A percentile compares a stretch with the other conserved stretches of the same genome.
phyloP scores from a whole-genome alignment of 768 basidiomycete species.

The Dentipellis fragilis region DNA sequence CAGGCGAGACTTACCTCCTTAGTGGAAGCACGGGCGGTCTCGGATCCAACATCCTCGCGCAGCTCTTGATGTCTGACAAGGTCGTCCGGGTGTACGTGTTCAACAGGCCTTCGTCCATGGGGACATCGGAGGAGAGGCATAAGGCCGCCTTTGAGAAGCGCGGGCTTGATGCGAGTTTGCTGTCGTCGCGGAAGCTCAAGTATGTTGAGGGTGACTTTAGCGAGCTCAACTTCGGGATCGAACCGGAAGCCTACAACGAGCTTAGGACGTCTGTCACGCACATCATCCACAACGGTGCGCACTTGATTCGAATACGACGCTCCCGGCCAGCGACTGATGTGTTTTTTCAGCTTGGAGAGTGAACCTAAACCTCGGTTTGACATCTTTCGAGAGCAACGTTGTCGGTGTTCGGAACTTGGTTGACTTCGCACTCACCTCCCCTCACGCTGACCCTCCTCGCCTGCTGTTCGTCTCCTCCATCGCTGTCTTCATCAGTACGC shows the following conservation, averaged over 20 bases:
- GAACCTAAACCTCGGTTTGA: slow-evolving; percentile 15
- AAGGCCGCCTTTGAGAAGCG: slow-evolving; percentile 8
- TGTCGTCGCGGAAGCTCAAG: slow-evolving; percentile 13
- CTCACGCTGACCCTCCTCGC: slow-evolving; percentile 7
- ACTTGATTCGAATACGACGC: not conserved
- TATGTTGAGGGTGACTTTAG: slow-evolving; percentile 16
- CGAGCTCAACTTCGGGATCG: slow-evolving; percentile 5
- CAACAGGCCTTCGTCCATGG: slow-evolving; percentile 10
- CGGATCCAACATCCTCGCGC: slow-evolving; percentile 15
- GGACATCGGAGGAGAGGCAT: slow-evolving; percentile 10
- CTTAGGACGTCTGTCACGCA: slow-evolving; percentile 11
- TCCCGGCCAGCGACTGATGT: no score
- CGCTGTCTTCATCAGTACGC: slow-evolving; percentile 14
- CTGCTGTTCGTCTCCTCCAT: slow-evolving; percentile 18
- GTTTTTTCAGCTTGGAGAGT: slow-evolving; percentile 14
- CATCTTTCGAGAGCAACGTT: slow-evolving; percentile 16
- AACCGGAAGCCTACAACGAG: slow-evolving; percentile 7
- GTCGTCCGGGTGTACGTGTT: slow-evolving; percentile 17
- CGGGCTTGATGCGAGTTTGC: slow-evolving; percentile 10
- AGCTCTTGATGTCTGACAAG: slow-evolving; percentile 4
- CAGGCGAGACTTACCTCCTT: slow-evolving; percentile 11
- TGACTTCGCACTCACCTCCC: slow-evolving; percentile 15
- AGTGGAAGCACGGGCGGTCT: slow-evolving; percentile 18
- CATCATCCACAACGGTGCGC: slow-evolving; percentile 17
- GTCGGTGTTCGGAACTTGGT: slow-evolving; percentile 12